Evolutionary conservation across 1,139 yeast species (phyloP).

Genomic region (Lodderomyces margitis): DNA sequence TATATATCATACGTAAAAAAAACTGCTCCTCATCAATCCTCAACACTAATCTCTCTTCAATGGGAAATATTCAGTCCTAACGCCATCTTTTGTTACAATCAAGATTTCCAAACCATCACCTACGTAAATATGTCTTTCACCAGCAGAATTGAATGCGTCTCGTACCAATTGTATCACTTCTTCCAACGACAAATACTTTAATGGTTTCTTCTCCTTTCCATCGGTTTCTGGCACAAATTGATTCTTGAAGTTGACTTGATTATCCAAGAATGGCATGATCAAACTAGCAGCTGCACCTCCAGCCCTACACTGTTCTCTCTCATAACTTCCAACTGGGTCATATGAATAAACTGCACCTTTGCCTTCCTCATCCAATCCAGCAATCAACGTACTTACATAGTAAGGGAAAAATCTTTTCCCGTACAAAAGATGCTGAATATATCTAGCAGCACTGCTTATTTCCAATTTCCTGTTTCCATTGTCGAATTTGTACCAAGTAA

Average conservation of each 20-base stretch:
- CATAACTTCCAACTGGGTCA: conserved; percentile 98
- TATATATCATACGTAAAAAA: background rate
- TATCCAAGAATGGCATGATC: conserved; percentile 96
- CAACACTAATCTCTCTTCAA: conserved; percentile 81
- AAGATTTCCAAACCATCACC: conserved; percentile 94
- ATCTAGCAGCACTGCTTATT: conserved; percentile 79
- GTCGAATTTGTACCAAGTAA: conserved; percentile 93
- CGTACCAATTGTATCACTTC: conserved; percentile 84
- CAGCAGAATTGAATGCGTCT: conserved; percentile 94
- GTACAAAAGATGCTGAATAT: conserved; percentile 85
- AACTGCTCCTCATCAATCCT: background rate
- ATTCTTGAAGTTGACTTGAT: conserved; percentile 93
- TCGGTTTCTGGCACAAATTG: conserved; percentile 79
- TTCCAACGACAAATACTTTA: conserved; percentile 68
- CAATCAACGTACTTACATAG: conserved; percentile 91
- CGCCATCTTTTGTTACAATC: conserved; percentile 92
- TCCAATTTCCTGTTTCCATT: conserved; percentile 69
- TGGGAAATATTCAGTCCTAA: conserved; percentile 76
- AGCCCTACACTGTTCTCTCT: conserved; percentile 95
- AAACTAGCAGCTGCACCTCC: conserved; percentile 97
- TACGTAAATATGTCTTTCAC: conserved; percentile 97
- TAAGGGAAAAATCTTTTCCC: conserved; percentile 96
- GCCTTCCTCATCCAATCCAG: conserved; percentile 93
- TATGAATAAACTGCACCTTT: conserved; percentile 93
- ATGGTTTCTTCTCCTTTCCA: conserved; percentile 59